These are phyloP conservation scores for Spizellomyces sp. DNA, from an alignment of 192 early-diverging fungal genomes.

Conservation along the genomic window DNA sequence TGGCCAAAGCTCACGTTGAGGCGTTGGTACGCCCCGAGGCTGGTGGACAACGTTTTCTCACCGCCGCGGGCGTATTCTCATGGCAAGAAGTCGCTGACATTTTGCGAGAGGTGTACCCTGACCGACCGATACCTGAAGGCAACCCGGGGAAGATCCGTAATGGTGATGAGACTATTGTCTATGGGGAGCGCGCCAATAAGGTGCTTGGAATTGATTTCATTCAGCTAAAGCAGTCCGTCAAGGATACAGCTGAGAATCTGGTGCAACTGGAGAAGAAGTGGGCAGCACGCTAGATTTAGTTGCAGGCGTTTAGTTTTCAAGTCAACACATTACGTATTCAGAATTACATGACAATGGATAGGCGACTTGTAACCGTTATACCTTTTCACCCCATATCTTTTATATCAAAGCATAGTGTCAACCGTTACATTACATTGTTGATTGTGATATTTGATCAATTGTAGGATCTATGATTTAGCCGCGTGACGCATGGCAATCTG, in stretches of 20 bases:
- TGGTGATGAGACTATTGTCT: not conserved
- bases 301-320: no score
- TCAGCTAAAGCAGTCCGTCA: not conserved
- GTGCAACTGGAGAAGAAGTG: not conserved
- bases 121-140: not conserved
- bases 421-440: no score
- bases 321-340: no score
- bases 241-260: not conserved
- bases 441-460: no score
- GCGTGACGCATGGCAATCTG: no score
- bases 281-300: not conserved
- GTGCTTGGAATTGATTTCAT: slow-evolving; percentile 2
- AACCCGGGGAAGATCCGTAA: not conserved
- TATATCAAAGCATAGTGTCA: no score
- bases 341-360: no score
- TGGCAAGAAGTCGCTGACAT: not conserved
- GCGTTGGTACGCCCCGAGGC: slow-evolving; percentile 7
- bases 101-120: not conserved
- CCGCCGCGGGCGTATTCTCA: not conserved
- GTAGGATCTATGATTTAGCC: no score
- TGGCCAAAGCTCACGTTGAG: slow-evolving; percentile 5
- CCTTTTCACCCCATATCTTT: no score
- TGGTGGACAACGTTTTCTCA: slow-evolving; percentile 1
- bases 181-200: not conserved
- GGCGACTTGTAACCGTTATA: no score